These are phyloP conservation scores for Leccinum pseudoinsigne DNA, from an alignment of 1,284 basidiomycete species.

Conservation along the genomic window DNA sequence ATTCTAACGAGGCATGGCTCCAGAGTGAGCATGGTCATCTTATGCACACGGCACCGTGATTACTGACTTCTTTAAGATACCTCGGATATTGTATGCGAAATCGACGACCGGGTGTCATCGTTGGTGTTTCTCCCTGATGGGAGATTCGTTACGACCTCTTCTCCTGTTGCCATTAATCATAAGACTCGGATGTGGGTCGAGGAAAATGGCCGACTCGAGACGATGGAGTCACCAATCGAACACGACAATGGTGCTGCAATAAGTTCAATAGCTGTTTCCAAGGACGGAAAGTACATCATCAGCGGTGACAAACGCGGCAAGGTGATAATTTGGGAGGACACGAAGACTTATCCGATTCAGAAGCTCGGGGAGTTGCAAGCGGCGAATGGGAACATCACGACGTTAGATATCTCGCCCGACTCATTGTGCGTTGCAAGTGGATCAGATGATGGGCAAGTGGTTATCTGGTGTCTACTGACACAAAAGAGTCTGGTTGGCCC, in stretches of 20 bases:
- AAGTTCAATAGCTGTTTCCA: constrained; percentile 5
- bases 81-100: background rate
- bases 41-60: background rate
- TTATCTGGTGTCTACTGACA: constrained; percentile 22
- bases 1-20: background rate
- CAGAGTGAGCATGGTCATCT: background rate
- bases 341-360: too few relatives aligned
- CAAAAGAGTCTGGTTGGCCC: background rate
- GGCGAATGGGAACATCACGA: background rate
- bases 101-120: background rate
- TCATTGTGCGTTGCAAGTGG: constrained; percentile 7
- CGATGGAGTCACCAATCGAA: background rate
- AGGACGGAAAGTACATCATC: constrained; percentile 10
- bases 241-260: background rate
- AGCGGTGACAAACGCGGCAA: constrained; percentile 5
- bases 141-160: background rate
- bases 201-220: background rate
- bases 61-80: background rate
- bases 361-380: background rate
- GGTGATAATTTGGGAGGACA: constrained; percentile 12
- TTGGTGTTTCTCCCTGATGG: background rate
- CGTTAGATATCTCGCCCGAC: constrained; percentile 12
- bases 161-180: background rate
- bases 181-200: background rate
- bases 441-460: constrained; percentile 8